These are phyloP conservation scores for Hyparrhenia diplandra DNA, from an alignment of 176 grass and related monocot species.

Conservation along the genomic window DNA sequence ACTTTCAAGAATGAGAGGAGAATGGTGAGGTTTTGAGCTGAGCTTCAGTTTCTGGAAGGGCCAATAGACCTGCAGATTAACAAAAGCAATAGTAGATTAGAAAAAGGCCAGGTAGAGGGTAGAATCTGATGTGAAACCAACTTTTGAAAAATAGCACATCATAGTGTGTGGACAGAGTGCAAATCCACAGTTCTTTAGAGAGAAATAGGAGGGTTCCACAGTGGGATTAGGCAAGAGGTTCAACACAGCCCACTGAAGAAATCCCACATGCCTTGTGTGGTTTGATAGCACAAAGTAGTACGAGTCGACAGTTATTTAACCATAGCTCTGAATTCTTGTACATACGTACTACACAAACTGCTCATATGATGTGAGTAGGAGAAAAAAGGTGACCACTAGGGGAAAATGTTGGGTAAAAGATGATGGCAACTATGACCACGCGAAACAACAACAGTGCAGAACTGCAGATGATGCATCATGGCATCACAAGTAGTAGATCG, in stretches of 20 bases:
- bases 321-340: neutral
- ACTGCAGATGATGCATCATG: neutral
- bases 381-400: neutral
- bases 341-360: neutral
- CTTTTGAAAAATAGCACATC: neutral
- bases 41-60: slow-evolving; percentile 24
- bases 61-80: slow-evolving; percentile 20
- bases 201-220: neutral
- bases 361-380: neutral
- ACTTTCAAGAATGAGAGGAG: slow-evolving; percentile 29
- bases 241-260: neutral
- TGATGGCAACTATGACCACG: slow-evolving; percentile 4
- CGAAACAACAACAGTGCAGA: neutral
- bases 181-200: neutral
- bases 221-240: neutral
- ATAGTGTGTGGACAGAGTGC: neutral
- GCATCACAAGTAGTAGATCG: neutral
- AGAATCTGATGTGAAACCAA: neutral
- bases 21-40: slow-evolving; percentile 20
- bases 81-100: slow-evolving; percentile 30
- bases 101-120: neutral
- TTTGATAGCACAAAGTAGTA: neutral
- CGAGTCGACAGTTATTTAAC: neutral
- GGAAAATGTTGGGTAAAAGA: neutral
- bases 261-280: neutral